Evolutionary conservation across 2,329 filamentous ascomycete genomes (phyloP).

Genomic region (Myriosclerotinia scirpicola): DNA sequence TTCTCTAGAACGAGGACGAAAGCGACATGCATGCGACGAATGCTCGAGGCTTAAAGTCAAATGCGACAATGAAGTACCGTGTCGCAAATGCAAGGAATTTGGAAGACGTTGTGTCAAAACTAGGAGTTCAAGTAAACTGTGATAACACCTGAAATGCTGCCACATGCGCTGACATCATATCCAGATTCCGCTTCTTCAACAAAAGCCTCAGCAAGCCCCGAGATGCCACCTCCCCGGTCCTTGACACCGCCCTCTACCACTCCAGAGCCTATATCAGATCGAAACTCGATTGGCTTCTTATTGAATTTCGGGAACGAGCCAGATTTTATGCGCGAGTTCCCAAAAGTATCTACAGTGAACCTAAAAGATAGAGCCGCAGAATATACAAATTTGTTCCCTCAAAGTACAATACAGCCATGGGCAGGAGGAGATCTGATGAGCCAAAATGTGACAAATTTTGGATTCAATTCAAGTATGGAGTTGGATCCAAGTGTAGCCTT

Average conservation of each 20-base stretch:
- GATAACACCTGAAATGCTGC: background rate
- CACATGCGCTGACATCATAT: slow-evolving; percentile 19
- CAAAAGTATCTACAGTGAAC: slow-evolving; percentile 34
- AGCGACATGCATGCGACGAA: slow-evolving; percentile 41
- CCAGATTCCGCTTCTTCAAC: slow-evolving; percentile 16
- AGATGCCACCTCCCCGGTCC: slow-evolving; percentile 25
- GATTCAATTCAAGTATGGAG: slow-evolving; percentile 27
- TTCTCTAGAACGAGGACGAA: slow-evolving; percentile 40
- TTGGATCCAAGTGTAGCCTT: slow-evolving; percentile 30
- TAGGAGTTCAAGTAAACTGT: slow-evolving; percentile 28
- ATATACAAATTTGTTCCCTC: slow-evolving; percentile 24
- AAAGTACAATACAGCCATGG: slow-evolving; percentile 25
- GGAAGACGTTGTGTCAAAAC: slow-evolving; percentile 39
- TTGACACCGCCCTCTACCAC: slow-evolving; percentile 29
- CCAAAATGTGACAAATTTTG: slow-evolving; percentile 9
- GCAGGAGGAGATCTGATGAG: background rate
- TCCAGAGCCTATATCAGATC: slow-evolving; percentile 36
- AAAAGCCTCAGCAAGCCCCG: slow-evolving; percentile 32
- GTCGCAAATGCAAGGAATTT: slow-evolving; percentile 40
- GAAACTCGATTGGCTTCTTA: slow-evolving; percentile 41
- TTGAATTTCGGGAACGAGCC: slow-evolving; percentile 37
- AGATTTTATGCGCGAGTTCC: slow-evolving; percentile 39
- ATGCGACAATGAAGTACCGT: slow-evolving; percentile 40
- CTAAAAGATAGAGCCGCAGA: slow-evolving; percentile 25
- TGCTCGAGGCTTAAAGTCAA: slow-evolving; percentile 41